Base-by-base conservation (phyloP, 176 grass and related monocot genomes). In the Phoenix dactylifera region DNA sequence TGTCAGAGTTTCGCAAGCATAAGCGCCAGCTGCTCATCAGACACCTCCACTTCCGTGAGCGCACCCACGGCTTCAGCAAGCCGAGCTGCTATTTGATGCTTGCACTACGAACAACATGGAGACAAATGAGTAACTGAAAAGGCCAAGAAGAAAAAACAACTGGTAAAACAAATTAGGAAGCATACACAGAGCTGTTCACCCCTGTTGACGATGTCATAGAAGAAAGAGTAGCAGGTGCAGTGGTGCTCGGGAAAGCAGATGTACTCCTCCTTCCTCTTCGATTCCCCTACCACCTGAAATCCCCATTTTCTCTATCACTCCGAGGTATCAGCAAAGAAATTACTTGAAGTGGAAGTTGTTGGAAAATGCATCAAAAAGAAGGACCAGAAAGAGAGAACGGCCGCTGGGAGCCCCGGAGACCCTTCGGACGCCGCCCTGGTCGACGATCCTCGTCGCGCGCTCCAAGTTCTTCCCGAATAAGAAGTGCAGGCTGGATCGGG, bases 141-240 rank as follows among this genome's bases (percentile, higher is more conserved):
- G 35, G 35, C 35, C 10, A 44, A 14, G 7, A 44, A 44, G 10
- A 10, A 28, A 28, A 28, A 28, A 28, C 26, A 28, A 28, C 9
- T 9, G 5, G 24, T 15, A 65, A 62, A 24, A 62, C 48, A 16
- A 60, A 18, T 15, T 56, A 68, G 7, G 9, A 25, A 65, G 57
- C 85, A 72, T 72, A 93, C 88, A 39, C 73, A 89, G 22, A 99
- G 80, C 60, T 93, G 82, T 59, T 98, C 85, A 22, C 79, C 85
- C 23, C 79, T 83, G 44, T 84, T 82, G 48, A 99, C 82, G 4
- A 98, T 82, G 66, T 93, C 88, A 54, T 98, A 98, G 82, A 93
- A 85, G 81, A 88, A 98, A 18, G 94, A 93, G 76, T 89, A 86
- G 88, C 88, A 93, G 4, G 85, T 89, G 82, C 94, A 99, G 66